Percentiles rank a stretch among this genome's conserved stretches.
Conservation (phyloP, 306 rosid species). For the Dryas octopetala region DNA sequence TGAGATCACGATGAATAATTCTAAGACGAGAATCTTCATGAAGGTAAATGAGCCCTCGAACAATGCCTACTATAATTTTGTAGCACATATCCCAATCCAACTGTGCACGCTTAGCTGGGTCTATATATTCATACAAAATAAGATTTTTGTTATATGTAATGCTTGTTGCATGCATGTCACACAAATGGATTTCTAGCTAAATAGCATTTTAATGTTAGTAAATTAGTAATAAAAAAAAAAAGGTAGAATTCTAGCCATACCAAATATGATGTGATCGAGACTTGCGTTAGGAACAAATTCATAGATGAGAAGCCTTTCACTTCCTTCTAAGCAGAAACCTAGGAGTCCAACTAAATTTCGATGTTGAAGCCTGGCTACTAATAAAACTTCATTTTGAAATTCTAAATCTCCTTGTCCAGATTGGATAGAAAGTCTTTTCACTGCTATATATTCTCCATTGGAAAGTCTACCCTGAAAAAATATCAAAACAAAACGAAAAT, state of each 20-base stretch:
- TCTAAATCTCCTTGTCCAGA: slow-evolving; percentile 43
- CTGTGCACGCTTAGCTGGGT: too few species aligned
- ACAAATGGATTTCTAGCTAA: too few species aligned
- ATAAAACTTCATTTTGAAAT: slow-evolving; percentile 42
- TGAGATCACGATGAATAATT: too few species aligned
- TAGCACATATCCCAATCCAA: too few species aligned
- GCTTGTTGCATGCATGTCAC: not conserved
- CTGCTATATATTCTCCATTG: slow-evolving; percentile 30
- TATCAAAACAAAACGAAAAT: not conserved
- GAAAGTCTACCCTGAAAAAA: slow-evolving; percentile 30
- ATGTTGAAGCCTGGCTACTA: slow-evolving; percentile 46
- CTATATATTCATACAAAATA: too few species aligned
- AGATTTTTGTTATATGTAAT: too few species aligned
- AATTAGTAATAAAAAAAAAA: not conserved
- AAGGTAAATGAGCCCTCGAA: too few species aligned
- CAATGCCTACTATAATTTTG: too few species aligned
- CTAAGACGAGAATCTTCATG: too few species aligned
- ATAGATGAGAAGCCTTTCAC: slow-evolving; percentile 41
- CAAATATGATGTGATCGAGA: slow-evolving; percentile 40
- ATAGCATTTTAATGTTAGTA: not conserved
- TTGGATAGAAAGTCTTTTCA: slow-evolving; percentile 37
- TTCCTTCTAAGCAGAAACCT: slow-evolving; percentile 42
- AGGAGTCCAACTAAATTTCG: slow-evolving; percentile 43
- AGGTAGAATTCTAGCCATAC: slow-evolving; percentile 14
- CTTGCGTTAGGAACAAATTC: slow-evolving; percentile 48